phyloP scores from a whole-genome alignment of 495 filamentous ascomycete genomes.

The Penicillium tannophilum region DNA sequence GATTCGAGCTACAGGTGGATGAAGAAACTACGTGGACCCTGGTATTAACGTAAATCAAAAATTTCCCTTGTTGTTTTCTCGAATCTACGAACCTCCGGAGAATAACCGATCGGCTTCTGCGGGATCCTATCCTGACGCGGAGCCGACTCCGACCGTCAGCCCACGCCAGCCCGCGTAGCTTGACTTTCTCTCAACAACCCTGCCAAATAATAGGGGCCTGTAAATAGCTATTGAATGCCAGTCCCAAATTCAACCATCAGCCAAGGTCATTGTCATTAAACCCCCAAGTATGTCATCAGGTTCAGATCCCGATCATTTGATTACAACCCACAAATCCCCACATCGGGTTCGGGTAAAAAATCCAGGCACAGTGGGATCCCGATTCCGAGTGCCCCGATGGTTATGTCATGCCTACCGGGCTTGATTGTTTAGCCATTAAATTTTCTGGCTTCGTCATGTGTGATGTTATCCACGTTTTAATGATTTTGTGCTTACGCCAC shows the following conservation, averaged over 20 bases:
- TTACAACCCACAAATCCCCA: conserved; percentile 6
- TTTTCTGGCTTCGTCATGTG: neutral
- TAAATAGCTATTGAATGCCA: neutral
- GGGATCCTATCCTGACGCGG: conserved; percentile 9
- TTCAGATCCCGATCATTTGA: conserved; percentile 1
- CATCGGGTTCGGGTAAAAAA: conserved; percentile 20
- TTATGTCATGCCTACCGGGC: conserved; percentile 1
- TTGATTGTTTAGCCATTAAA: conserved; percentile 3
- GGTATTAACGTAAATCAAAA: neutral
- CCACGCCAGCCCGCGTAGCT: neutral
- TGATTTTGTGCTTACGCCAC: neutral
- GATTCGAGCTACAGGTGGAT: neutral
- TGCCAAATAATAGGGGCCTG: no score
- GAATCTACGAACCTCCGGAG: neutral
- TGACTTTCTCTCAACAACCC: neutral
- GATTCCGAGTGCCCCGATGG: conserved; percentile 12
- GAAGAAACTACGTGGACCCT: neutral
- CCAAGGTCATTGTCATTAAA: neutral
- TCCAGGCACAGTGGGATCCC: conserved; percentile 12
- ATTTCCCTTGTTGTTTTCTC: neutral
- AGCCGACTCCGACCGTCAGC: conserved; percentile 5
- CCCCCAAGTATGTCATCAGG: neutral
- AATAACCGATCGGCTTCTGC: conserved; percentile 3
- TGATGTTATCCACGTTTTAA: neutral
- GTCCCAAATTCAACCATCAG: neutral